These are phyloP conservation scores for Didymellaceae sp. DNA, from an alignment of 2,329 filamentous ascomycete genomes.

Conservation along the genomic window DNA sequence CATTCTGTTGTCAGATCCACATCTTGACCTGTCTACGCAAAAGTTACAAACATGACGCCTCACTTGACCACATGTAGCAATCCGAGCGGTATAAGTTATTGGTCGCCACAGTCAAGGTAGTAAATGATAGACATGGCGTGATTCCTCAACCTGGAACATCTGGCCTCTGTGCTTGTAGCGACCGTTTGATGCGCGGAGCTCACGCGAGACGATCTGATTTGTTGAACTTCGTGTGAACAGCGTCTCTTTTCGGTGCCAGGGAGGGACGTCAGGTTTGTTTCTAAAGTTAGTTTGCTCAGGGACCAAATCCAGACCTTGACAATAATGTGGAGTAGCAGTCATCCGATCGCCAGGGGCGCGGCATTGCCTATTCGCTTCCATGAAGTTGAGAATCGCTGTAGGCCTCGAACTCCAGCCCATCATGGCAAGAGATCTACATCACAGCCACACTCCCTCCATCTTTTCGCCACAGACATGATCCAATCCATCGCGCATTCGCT, in stretches of 20 bases:
- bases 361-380: constrained; percentile 12
- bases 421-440: constrained; percentile 18
- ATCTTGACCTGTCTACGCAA: not conserved
- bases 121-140: constrained; percentile 1
- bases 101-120: no score
- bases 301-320: constrained; percentile 6
- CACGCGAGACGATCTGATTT: no score
- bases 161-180: no score
- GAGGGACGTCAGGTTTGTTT: not conserved
- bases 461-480: constrained; percentile 17
- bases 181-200: no score
- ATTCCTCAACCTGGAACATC: no score
- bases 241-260: no score
- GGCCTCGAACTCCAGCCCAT: constrained; percentile 1
- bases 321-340: constrained; percentile 9
- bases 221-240: no score
- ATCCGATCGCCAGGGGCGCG: constrained; percentile 21
- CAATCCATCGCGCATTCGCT: constrained; percentile 4
- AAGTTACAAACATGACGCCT: not conserved
- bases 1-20: not conserved
- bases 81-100: not conserved
- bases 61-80: no score
- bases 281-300: constrained; percentile 12
- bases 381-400: not conserved
- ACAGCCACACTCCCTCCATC: constrained; percentile 21